phyloP scores from a whole-genome alignment of 441 rosid species.

The Gossypium trilobum region DNA sequence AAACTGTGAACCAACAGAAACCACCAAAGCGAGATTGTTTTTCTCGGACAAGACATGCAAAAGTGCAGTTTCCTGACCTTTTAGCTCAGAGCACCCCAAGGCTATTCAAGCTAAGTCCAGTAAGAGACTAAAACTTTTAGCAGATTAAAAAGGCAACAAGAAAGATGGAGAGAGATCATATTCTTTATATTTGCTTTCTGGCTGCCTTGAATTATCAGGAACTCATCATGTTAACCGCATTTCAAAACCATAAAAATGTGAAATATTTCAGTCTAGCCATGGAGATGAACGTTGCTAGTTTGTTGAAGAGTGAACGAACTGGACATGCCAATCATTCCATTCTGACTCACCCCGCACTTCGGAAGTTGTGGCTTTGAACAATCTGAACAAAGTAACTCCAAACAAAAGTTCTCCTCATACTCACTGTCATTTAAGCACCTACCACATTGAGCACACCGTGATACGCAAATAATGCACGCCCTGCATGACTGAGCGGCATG shows the following conservation, averaged over 20 bases:
- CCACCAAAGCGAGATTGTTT: not conserved
- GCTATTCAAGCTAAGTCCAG: not conserved
- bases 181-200: constrained; percentile 11
- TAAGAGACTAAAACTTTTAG: constrained; percentile 6
- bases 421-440: constrained; percentile 71
- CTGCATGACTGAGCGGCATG: constrained; percentile 43
- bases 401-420: constrained; percentile 76
- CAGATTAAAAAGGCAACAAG: constrained; percentile 14
- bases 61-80: not conserved
- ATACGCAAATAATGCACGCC: constrained; percentile 74
- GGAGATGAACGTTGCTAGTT: constrained; percentile 20
- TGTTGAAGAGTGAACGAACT: constrained; percentile 19
- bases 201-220: constrained; percentile 12
- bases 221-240: constrained; percentile 12
- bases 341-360: constrained; percentile 23
- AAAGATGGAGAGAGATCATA: constrained; percentile 11
- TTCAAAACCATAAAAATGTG: constrained; percentile 13
- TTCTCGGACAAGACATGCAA: not conserved
- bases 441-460: constrained; percentile 81
- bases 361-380: constrained; percentile 39
- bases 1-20: not conserved
- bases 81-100: constrained; percentile 5
- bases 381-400: constrained; percentile 63
- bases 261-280: constrained; percentile 29
- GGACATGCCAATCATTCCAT: constrained; percentile 13